Conservation (phyloP, 805 yeast species). For the Pichia rugopelliculosa region DNA sequence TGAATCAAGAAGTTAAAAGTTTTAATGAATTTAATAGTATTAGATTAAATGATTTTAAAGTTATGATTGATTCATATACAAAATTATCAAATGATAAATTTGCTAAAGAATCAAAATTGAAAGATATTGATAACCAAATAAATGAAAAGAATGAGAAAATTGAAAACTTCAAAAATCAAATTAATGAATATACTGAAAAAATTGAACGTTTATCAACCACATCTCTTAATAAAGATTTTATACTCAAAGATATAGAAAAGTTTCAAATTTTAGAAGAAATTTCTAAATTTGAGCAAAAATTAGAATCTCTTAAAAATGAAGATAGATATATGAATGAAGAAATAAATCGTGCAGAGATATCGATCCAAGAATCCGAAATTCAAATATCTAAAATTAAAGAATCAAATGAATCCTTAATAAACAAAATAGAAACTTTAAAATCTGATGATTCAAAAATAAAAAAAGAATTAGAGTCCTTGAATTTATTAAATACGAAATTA, state of each 20-base stretch:
- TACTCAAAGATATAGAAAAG: slow-evolving; percentile 35
- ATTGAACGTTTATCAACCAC: neutral
- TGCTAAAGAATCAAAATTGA: slow-evolving; percentile 30
- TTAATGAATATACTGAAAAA: slow-evolving; percentile 1
- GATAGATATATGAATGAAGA: slow-evolving; percentile 57
- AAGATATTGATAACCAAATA: slow-evolving; percentile 23
- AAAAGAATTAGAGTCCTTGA: neutral
- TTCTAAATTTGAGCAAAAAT: slow-evolving; percentile 34
- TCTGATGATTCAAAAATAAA: slow-evolving; percentile 4
- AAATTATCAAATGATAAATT: slow-evolving; percentile 41
- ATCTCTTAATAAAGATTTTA: slow-evolving; percentile 17
- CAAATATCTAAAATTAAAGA: slow-evolving; percentile 21
- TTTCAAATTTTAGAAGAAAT: slow-evolving; percentile 41
- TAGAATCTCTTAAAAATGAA: slow-evolving; percentile 48
- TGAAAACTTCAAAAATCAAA: slow-evolving; percentile 12
- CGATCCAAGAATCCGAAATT: slow-evolving; percentile 38
- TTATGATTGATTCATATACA: slow-evolving; percentile 36
- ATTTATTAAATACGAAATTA: neutral
- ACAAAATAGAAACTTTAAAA: slow-evolving; percentile 10
- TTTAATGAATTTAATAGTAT: slow-evolving; percentile 34
- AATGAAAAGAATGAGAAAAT: slow-evolving; percentile 18
- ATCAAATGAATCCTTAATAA: slow-evolving; percentile 10
- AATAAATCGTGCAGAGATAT: slow-evolving; percentile 42
- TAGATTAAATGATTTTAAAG: slow-evolving; percentile 38
- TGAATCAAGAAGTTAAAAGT: slow-evolving; percentile 40